Base-by-base conservation (phyloP, 805 yeast genomes). In the Maudiozyma barnettii region DNA sequence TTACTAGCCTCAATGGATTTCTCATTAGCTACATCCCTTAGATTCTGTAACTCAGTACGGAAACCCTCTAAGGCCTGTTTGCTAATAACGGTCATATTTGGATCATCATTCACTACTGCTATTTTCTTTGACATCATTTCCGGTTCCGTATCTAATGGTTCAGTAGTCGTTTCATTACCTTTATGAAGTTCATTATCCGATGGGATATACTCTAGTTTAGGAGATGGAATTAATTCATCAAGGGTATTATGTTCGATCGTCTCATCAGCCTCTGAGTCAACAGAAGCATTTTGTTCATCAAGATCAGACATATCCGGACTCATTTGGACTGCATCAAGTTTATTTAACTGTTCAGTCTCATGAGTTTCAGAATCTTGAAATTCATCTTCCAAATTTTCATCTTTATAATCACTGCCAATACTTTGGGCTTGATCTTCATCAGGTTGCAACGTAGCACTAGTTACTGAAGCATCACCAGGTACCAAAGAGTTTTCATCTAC, bases 1-100 rank as follows among this genome's bases (percentile, higher is more conserved):
- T 71, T 71, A 53, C 79, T 75, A 0, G 89, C 90, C 44, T 70
- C 66, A 44, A 67, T 70, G 51, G 83, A 81, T 52, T 79, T 81
- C 4, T 64, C 63, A 48, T 70, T 72, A 51, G 78, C 74, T 39
- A 71, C 71, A 2, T 53, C 19, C 51, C 70, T 75, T 45, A 77
- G 56, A 12, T 61, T 58, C 18, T 62, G 60, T 37, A 71, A 51
- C 45, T 70, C 73, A 19, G 49, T 46, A 14, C 71, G 66, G 33
- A 71, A 41, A 4, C 58, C 53, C n/a, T 42, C 45, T 2, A 30
- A 23, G 7, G 14, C 45, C 19, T 33, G 21, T 22, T 42, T 42
- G 10, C 35, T 39, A 20, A 42, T 21, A 7, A 16, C 18, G n/a
- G 36, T 33, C 36, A 33, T 14, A 14, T 33, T 14, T 14, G 36